Conservation (phyloP, 2,329 filamentous ascomycete genomes). For the Fusarium burgessii region DNA sequence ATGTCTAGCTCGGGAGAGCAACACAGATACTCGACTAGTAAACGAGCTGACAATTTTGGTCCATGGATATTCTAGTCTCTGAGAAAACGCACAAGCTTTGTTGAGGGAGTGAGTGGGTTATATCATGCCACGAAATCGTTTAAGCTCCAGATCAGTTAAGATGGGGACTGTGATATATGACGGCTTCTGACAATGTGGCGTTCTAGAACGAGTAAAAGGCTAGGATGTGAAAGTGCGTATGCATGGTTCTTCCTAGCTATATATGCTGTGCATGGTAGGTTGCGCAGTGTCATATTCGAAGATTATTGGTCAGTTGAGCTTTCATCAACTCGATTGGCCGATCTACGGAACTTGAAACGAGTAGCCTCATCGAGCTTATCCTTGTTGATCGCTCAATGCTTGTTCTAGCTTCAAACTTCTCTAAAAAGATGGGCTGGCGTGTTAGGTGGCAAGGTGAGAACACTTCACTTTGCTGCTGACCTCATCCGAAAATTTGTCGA, state of each 20-base stretch:
- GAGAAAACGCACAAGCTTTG: background rate
- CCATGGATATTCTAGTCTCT: conserved; percentile 1
- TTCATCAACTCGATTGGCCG: conserved; percentile 13
- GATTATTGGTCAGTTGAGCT: background rate
- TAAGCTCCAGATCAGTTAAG: background rate
- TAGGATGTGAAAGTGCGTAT: background rate
- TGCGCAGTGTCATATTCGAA: background rate
- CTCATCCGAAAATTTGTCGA: background rate
- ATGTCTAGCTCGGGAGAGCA: conserved; percentile 10
- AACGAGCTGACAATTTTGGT: background rate
- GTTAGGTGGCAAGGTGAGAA: background rate
- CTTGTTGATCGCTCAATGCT: background rate
- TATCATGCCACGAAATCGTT: background rate
- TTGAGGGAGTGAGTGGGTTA: background rate
- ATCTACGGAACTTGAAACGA: conserved; percentile 9
- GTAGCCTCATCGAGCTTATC: conserved; percentile 11
- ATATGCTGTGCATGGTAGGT: conserved; percentile 11
- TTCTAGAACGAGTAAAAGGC: background rate
- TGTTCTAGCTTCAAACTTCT: background rate
- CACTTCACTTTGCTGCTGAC: background rate
- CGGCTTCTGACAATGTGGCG: background rate
- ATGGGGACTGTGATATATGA: background rate
- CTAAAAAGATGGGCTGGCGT: background rate
- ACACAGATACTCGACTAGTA: background rate
- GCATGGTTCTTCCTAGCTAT: conserved; percentile 1